Evolutionary conservation across 495 filamentous ascomycete genomes (phyloP), one percentile per base, ranked within the genome.

Genomic region (Penicillium flavigenum): DNA sequence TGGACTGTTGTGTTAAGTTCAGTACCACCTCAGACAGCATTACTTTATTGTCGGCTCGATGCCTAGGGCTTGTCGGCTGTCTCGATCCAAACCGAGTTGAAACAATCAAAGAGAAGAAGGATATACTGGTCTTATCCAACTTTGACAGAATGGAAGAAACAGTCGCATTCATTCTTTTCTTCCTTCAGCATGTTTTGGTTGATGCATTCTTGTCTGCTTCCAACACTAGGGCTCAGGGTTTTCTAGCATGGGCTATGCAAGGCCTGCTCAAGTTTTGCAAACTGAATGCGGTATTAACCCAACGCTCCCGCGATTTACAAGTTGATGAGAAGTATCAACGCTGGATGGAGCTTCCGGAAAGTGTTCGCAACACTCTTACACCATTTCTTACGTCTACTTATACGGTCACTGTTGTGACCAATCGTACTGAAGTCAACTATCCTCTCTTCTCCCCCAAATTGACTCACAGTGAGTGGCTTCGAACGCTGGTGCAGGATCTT

Each of bases 241-340:
- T 95, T 67, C 77, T 99, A 16, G 90, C 92, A 14, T 98, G 86
- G 67, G 88, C 86, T 3, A 96, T 98, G 87, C 94, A 99, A 71
- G 88, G 94, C 62, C 79, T 99, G 9, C 81, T 98, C 9, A 86
- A 85, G 52, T 83, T 86, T 57, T 86, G 86, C 64, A 83, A 86
- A 27, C 82, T 96, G 56, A 84, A 83, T 38, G 71, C 74, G 24
- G 72, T 76, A n/a, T 81, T 86, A 6, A 81, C 74, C 22, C 73
- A 81, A 19, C 76, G 81, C 52, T 72, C 79, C 55, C 77, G 80
- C 39, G 74, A 79, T 56, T 65, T 78, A 27, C 80, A 86, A 26
- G 67, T 74, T 6, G 76, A 79, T 47, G 71, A 79, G 34, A 79
- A 82, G 53, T 86, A 87, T 65, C 74, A 79, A 48, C 86, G 86